These are phyloP conservation scores for Lepiota venenata DNA, from an alignment of 768 basidiomycete genomes.

Conservation along the genomic window DNA sequence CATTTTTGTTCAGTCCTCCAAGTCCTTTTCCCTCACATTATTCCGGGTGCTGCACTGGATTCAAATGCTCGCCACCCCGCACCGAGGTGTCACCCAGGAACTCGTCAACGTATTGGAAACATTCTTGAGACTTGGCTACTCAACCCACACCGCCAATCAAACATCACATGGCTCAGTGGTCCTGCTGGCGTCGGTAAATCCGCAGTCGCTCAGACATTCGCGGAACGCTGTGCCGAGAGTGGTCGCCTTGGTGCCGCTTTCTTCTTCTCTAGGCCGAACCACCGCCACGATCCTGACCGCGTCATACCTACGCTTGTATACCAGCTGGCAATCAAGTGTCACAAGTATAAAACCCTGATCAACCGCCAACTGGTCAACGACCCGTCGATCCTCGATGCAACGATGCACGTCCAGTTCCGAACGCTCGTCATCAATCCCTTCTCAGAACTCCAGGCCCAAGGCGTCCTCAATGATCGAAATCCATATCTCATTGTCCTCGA, in stretches of 20 bases:
- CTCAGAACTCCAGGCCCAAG: neutral
- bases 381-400: constrained; percentile 3
- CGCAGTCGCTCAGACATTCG: constrained; percentile 8
- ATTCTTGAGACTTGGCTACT: neutral
- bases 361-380: neutral
- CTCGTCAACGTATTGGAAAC: neutral
- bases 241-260: constrained; percentile 4
- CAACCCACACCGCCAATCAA: neutral
- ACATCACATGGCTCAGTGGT: constrained; percentile 5
- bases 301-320: constrained; percentile 7
- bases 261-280: constrained; percentile 4
- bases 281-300: neutral
- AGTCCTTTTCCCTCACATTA: neutral
- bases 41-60: neutral
- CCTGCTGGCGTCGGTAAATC: constrained; percentile 12
- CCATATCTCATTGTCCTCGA: constrained; percentile 7
- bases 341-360: neutral
- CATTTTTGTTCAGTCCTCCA: no score
- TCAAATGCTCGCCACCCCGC: neutral
- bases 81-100: neutral
- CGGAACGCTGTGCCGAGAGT: neutral
- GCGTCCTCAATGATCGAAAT: neutral
- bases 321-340: neutral
- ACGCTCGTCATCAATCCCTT: constrained; percentile 5
- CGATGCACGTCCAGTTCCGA: neutral